Evolutionary conservation across 371 early-diverging fungal genomes (phyloP).

Genomic region (Rhizopus stolonifer): DNA sequence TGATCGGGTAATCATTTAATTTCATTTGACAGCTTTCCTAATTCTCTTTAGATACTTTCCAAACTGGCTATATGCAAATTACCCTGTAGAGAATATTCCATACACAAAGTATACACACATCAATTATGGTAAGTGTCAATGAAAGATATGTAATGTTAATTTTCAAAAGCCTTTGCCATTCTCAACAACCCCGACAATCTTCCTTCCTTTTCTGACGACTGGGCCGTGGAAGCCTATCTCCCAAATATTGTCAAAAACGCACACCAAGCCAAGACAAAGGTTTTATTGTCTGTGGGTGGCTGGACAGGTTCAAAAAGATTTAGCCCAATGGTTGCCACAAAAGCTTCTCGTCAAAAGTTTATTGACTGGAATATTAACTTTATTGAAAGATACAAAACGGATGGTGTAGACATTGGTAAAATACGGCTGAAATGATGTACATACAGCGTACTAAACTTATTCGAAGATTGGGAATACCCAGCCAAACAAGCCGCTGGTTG

Average conservation of each 20-base stretch:
- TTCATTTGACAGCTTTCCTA: no score
- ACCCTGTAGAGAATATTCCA: slow-evolving; percentile 45
- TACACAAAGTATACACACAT: slow-evolving; percentile 59
- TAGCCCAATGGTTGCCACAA: slow-evolving; percentile 53
- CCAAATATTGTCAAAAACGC: slow-evolving; percentile 48
- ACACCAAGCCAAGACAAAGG: slow-evolving; percentile 58
- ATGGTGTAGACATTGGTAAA: slow-evolving; percentile 55
- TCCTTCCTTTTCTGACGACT: slow-evolving; percentile 53
- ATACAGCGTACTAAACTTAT: no score
- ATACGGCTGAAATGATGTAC: no score
- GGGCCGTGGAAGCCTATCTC: slow-evolving; percentile 38
- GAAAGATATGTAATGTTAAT: no score
- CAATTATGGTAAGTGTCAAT: slow-evolving; percentile 52
- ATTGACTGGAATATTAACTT: slow-evolving; percentile 56
- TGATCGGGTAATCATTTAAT: slow-evolving; percentile 31
- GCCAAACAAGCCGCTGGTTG: slow-evolving; percentile 68
- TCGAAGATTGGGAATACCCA: slow-evolving; percentile 81
- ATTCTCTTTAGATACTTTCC: slow-evolving; percentile 49
- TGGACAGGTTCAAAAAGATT: slow-evolving; percentile 76
- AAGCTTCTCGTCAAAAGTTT: slow-evolving; percentile 45
- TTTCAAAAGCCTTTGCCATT: slow-evolving; percentile 41
- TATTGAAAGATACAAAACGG: slow-evolving; percentile 45
- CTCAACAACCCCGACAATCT: slow-evolving; percentile 30
- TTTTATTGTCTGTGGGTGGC: slow-evolving; percentile 73
- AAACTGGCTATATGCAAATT: slow-evolving; percentile 59